Base-by-base conservation (phyloP, 2,329 filamentous ascomycete genomes). In the Colletotrichum destructivum region DNA sequence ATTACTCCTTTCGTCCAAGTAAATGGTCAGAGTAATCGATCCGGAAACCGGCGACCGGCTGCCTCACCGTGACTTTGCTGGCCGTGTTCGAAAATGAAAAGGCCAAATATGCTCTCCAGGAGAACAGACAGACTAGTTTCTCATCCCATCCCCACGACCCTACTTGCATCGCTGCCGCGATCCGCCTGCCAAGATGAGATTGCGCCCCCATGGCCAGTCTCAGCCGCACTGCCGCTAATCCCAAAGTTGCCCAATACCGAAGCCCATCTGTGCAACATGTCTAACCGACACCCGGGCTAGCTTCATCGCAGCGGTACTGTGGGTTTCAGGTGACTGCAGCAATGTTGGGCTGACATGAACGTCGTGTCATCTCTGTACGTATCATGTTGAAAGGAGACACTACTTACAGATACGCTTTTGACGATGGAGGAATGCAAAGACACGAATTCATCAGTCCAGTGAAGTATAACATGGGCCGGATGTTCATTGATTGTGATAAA, bases 171-270 rank as follows among this genome's bases (percentile, higher is more conserved):
- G 51, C 46, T 42, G 49, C 52, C 12, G 15, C 57, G 18, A n/a
- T 21, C 38, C 21, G 49, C 61, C 47, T 46, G 61, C 38, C 61
- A 35, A 46, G 38, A 46, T 16, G 13, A 23, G 12, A n/a, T 9
- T 46, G 7, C 61, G 23, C 31, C 18, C 31, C 9, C 16, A 44
- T 23, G 62, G 51, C 12, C 18, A 13, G 12, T 5, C 23, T 64
- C 62, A 56, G 62, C 62, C 62, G 62, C 62, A 56, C 40, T 5
- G 7, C 49, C 21, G 7, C 62, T 56, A 64, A 26, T 16, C 51
- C 40, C 51, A 38, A 56, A 38, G 13, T 8, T 31, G 51, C 13
- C 38, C 51, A 56, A 64, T 31, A 38, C 51, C 62, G 38, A 55
- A 38, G 21, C 12, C 23, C 35, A 47, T 47, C 16, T 31, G 40